Evolutionary conservation across 306 rosid species (phyloP), one percentile per base, ranked within the genome.

Genomic region (Styphnolobium japonicum): DNA sequence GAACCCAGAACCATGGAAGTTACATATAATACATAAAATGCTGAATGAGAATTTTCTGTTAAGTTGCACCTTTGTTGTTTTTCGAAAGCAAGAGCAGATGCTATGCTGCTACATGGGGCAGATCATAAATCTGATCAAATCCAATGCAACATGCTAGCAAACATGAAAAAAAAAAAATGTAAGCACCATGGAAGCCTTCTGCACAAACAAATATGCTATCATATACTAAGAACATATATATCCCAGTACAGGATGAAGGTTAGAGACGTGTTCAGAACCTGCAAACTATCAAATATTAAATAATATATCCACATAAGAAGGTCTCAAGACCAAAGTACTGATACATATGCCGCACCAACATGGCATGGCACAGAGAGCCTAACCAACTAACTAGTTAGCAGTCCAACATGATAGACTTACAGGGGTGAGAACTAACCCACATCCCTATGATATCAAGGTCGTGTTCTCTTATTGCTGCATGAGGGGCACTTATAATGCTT

Each of bases 401-500:
- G 76, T 74, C 87, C 87, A 69, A 58, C 82, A 55, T 48, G 57
- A 88, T 60, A 57, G 49, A 79, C 71, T 74, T 87, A 81, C 82
- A 69, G 74, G 46, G 80, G 67, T 19, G 27, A 55, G 67, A 74
- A 56, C 82, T 82, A 68, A 80, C 73, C 86, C 72, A 37, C 70
- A 46, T 42, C 64, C 63, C 83, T 14, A 62, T 6, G 53, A 48
- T 83, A 62, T 90, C 89, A 92, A 64, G 90, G 86, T 11, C 92
- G 86, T 2, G 39, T 27, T 62, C 84, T 75, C 82, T 84, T 84
- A 8, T 62, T 80, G 84, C 80, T 80, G 87, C 87, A 84, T 14
- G 84, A 57, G 25, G 87, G 87, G 62, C 87, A 84, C 82, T 84
- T 80, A 25, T 84, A 84, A 10, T 84, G 82, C 71, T 84, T 84